Evolutionary conservation across 2,329 filamentous ascomycete genomes (phyloP), one percentile per base, ranked within the genome.

Genomic region (Aureobasidium lini): DNA sequence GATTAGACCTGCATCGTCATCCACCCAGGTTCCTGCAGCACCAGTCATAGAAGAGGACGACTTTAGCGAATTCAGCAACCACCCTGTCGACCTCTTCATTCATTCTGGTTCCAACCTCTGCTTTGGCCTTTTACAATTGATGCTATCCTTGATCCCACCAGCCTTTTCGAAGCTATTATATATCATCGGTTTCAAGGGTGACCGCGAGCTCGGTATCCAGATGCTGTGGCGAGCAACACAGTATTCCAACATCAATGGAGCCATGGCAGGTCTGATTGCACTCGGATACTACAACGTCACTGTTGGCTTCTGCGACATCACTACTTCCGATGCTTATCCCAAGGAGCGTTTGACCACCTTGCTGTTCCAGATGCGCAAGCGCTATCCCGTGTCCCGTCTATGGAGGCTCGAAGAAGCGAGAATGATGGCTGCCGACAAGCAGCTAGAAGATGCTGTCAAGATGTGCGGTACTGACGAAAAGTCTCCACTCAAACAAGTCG

Each of bases 71-170:
- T 87, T 93, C 65, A 84, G 82, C 39, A 68, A 71, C 4, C 85
- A 92, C 61, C 85, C 89, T 0, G 83, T 93, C 16, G 93, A 97
- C 71, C 75, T 87, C 23, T 99, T 96, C 70, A 86, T 96, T 39
- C 90, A 96, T 71, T 92, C 90, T 0, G 93, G 91, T 9, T 84
- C 86, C 5, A 94, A 89, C 69, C 87, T 96, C 72, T 96, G 91
- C 72, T 96, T 92, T 67, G 94, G 94, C 3, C 81, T 95, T 34
- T 76, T 97, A 1, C 81, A 95, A 13, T 79, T 97, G 1, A 79
- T 97, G 57, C 85, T 97, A n/a, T 95, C 90, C 11, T 88, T 97
- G 76, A 85, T 97, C 0, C 95, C 94, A 0, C 94, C 94, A 0
- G 84, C 92, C 0, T 96, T 97, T 72, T 87, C 84, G n/a, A 88